phyloP scores from a whole-genome alignment of 2,329 filamentous ascomycete genomes.

The Dothistroma pini region DNA sequence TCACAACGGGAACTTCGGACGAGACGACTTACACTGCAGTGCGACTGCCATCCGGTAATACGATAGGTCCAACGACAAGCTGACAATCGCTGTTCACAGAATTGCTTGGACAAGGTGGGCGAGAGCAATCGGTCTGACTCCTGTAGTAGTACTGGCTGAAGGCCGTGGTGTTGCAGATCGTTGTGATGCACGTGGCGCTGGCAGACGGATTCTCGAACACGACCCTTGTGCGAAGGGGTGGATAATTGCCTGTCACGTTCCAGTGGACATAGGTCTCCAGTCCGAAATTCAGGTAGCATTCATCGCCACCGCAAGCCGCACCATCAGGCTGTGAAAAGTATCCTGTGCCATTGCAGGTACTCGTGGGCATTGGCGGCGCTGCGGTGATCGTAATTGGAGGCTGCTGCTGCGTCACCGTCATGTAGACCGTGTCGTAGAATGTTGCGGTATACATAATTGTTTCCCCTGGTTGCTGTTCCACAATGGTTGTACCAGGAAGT shows the following conservation, averaged over 20 bases:
- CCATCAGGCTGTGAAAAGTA: constrained; percentile 6
- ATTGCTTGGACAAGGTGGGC: constrained; percentile 24
- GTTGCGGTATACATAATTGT: not conserved
- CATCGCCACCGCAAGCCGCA: constrained; percentile 13
- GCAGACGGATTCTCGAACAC: constrained; percentile 17
- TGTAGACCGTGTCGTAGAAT: not conserved
- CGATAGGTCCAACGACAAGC: constrained; percentile 22
- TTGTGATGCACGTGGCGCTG: constrained; percentile 23
- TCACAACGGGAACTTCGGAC: too few relatives aligned
- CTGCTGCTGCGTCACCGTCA: constrained; percentile 1
- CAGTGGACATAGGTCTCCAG: constrained; percentile 21
- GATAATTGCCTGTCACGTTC: constrained; percentile 7
- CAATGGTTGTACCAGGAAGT: not conserved
- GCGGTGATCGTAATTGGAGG: constrained; percentile 1
- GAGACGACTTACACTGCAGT: constrained; percentile 21
- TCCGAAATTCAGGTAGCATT: constrained; percentile 21
- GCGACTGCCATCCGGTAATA: constrained; percentile 11
- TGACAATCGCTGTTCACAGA: constrained; percentile 24
- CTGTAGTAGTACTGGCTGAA: constrained; percentile 19
- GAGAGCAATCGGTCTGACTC: constrained; percentile 13
- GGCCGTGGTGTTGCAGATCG: constrained; percentile 20
- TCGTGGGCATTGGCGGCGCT: constrained; percentile 1
- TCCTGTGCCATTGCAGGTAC: constrained; percentile 4
- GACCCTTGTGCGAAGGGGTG: constrained; percentile 17
- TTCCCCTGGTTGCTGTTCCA: not conserved